Percentiles rank a stretch among this genome's conserved stretches.
Conservation (phyloP, 495 filamentous ascomycete species). For the Trichocladium uniseriatum region DNA sequence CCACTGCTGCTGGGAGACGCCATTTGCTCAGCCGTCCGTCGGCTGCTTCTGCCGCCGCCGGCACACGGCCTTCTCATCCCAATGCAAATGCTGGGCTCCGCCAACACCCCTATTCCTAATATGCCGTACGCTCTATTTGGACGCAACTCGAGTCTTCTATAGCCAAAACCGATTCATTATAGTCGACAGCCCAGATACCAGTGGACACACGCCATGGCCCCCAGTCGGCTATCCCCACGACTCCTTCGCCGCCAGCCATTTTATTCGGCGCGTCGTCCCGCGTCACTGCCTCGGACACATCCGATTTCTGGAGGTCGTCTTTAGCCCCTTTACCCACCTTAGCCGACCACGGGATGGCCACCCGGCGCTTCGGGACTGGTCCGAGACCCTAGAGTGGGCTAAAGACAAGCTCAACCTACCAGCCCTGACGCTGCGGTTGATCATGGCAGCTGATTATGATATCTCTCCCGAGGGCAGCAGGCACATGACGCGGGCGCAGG, state of each 20-base stretch:
- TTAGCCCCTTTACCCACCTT: neutral
- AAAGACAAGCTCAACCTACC: neutral
- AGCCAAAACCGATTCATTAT: slow-evolving; percentile 4
- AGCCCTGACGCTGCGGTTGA: neutral
- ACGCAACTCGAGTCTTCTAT: neutral
- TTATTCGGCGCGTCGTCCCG: slow-evolving; percentile 1
- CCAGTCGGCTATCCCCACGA: neutral
- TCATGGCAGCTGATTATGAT: neutral
- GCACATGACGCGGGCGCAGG: neutral
- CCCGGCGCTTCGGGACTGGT: neutral
- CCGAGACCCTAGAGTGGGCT: neutral
- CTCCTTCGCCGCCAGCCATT: slow-evolving; percentile 2
- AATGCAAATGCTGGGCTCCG: slow-evolving; percentile 1
- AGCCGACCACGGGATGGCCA: neutral
- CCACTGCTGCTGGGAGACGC: neutral
- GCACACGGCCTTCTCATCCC: neutral
- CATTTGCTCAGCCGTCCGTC: neutral
- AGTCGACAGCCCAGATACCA: neutral
- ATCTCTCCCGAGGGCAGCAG: neutral
- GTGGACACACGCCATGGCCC: neutral
- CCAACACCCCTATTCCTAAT: slow-evolving; percentile 3
- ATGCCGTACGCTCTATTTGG: neutral
- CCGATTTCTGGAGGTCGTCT: slow-evolving; percentile 3
- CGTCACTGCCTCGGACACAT: neutral
- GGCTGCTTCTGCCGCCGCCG: slow-evolving; percentile 5